Conservation (phyloP, 371 early-diverging fungal species). For the Mortierella polycephala region DNA sequence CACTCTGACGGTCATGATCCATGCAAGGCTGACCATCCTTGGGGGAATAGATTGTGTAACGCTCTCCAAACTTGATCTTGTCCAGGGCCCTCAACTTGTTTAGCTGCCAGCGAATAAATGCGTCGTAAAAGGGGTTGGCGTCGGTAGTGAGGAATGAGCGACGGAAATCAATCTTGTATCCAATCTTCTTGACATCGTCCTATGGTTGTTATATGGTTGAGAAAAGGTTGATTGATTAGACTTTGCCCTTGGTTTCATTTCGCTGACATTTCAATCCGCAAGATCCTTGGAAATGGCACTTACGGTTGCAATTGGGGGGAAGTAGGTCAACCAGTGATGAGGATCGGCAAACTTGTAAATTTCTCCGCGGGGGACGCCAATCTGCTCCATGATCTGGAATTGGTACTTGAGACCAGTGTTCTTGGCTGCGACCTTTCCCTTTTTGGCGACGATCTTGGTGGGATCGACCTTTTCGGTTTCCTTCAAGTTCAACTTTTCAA, state of each 20-base stretch:
- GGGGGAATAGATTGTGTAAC: conserved; percentile 98
- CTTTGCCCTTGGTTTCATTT: too few species aligned
- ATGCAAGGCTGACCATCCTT: conserved; percentile 99
- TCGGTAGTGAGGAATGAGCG: conserved; percentile 99
- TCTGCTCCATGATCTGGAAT: conserved; percentile 95
- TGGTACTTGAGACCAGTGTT: conserved; percentile 88
- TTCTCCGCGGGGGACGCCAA: conserved; percentile 92
- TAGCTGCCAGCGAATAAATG: conserved; percentile 99
- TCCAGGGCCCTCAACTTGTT: conserved; percentile 83
- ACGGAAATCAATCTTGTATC: conserved; percentile 98
- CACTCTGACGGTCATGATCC: conserved; percentile 99
- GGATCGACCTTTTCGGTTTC: conserved; percentile 58
- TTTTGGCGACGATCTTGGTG: conserved; percentile 78
- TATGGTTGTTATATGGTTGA: conserved; percentile 20
- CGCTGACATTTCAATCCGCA: too few species aligned
- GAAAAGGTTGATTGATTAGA: background rate
- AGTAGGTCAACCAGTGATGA: conserved; percentile 96
- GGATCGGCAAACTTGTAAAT: conserved; percentile 97
- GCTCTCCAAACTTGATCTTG: conserved; percentile 98
- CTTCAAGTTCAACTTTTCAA: conserved; percentile 61
- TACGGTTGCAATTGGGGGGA: conserved; percentile 91
- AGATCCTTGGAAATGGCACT: conserved; percentile 8
- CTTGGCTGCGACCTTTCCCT: conserved; percentile 93
- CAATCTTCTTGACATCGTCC: conserved; percentile 87
- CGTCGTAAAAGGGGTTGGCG: conserved; percentile 99